These are phyloP conservation scores for Coniochaeta ligniaria DNA, from an alignment of 2,329 filamentous ascomycete species.

Conservation along the genomic window DNA sequence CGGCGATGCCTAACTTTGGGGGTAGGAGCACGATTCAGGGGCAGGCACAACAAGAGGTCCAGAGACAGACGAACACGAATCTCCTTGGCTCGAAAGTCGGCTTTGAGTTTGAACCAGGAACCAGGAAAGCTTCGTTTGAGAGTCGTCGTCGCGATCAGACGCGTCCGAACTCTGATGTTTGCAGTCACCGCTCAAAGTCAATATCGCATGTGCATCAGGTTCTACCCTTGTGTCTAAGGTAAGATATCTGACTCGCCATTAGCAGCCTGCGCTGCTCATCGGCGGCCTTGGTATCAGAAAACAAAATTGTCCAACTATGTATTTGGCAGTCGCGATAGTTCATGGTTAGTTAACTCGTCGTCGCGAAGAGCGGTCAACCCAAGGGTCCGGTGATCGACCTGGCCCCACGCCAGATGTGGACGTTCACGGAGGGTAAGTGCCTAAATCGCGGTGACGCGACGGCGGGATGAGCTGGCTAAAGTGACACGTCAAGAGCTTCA, in stretches of 20 bases:
- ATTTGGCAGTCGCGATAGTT: not conserved
- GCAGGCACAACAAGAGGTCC: not conserved
- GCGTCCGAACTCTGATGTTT: not conserved
- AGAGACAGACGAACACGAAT: not conserved
- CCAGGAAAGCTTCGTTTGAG: not conserved
- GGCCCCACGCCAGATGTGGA: not conserved
- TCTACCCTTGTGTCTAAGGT: too few relatives aligned
- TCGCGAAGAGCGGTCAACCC: not conserved
- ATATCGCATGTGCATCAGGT: not conserved
- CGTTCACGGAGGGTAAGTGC: not conserved
- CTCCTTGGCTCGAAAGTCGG: not conserved
- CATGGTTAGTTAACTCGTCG: not conserved
- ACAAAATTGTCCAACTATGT: too few relatives aligned
- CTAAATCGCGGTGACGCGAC: not conserved
- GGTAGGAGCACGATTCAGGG: not conserved
- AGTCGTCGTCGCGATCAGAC: not conserved
- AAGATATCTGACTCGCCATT: too few relatives aligned
- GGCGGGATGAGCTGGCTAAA: slow-evolving; percentile 1
- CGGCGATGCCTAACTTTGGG: not conserved
- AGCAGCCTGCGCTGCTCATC: too few relatives aligned
- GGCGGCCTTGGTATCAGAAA: too few relatives aligned
- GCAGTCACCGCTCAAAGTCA: not conserved
- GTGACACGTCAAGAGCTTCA: not conserved
- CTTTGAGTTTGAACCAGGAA: not conserved
- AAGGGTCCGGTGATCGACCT: not conserved